A percentile compares a stretch with the other conserved stretches of the same genome.
Conservation (phyloP, 805 yeast genomes). For the Myxozyma melibiosi region DNA sequence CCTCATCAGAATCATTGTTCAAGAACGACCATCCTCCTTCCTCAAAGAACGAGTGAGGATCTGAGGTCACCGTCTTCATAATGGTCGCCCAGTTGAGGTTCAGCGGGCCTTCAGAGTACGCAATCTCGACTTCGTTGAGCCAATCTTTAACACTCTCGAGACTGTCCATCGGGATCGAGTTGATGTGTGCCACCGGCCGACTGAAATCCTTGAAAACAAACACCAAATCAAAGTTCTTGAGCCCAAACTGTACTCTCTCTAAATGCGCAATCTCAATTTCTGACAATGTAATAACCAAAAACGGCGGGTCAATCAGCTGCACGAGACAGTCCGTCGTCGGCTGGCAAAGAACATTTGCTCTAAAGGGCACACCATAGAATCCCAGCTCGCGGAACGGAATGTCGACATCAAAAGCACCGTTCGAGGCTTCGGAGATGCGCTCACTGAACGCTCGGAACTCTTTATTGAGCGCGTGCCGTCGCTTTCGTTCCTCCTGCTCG, state of each 20-base stretch:
- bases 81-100: conserved; percentile 94
- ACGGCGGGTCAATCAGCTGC: conserved; percentile 93
- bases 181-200: conserved; percentile 85
- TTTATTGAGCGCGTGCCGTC: conserved; percentile 86
- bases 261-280: conserved; percentile 94
- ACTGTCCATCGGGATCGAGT: conserved; percentile 90
- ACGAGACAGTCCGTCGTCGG: conserved; percentile 97
- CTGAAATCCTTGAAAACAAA: conserved; percentile 90
- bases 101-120: conserved; percentile 91
- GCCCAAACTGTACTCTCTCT: conserved; percentile 96
- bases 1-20: conserved; percentile 84
- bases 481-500: conserved; percentile 95
- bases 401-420: conserved; percentile 83
- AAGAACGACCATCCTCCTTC: conserved; percentile 98
- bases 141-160: conserved; percentile 92
- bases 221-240: conserved; percentile 95
- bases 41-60: conserved; percentile 89
- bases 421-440: conserved; percentile 83
- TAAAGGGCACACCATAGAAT: conserved; percentile 94
- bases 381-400: conserved; percentile 95
- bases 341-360: conserved; percentile 91
- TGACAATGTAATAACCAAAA: conserved; percentile 82
- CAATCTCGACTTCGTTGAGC: conserved; percentile 97
- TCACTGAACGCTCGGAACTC: conserved; percentile 91
- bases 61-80: conserved; percentile 89